Evolutionary conservation across 306 rosid species (phyloP).

Genomic region (Inga laurina): DNA sequence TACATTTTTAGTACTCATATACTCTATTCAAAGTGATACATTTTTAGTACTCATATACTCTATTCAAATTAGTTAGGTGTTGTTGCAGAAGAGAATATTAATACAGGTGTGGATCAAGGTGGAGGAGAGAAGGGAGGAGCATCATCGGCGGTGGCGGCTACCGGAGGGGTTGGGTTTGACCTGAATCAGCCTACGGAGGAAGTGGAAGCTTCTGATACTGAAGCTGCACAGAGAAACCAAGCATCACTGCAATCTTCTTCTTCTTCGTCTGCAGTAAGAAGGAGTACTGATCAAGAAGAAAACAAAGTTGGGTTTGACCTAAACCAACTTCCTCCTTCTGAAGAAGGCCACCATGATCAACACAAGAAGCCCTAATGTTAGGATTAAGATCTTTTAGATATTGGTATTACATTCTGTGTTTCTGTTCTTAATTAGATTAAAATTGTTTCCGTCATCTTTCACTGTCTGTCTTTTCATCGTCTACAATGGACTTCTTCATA

Average conservation of each 20-base stretch:
- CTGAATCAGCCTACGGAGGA: not conserved
- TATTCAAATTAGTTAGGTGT: not conserved
- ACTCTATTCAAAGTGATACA: not conserved
- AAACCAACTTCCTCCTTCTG: not conserved
- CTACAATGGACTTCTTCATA: not conserved
- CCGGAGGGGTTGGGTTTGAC: not conserved
- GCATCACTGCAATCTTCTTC: not conserved
- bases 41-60: not conserved
- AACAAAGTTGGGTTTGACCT: slow-evolving; percentile 25
- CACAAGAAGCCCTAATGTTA: not conserved
- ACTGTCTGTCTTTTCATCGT: not conserved
- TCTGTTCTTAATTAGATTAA: not conserved
- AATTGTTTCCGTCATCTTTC: not conserved
- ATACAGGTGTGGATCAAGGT: not conserved
- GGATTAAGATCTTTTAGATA: not conserved
- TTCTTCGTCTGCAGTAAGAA: not conserved
- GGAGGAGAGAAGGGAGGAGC: not conserved
- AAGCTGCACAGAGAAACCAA: not conserved
- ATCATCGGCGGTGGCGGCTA: not conserved
- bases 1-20: not conserved
- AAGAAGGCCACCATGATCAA: not conserved
- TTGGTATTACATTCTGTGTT: not conserved
- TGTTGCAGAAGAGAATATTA: not conserved
- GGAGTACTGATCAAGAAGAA: not conserved
- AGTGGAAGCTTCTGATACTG: not conserved